Percentiles rank a stretch among this genome's conserved stretches.
Conservation (phyloP, 2,329 filamentous ascomycete species). For the Sporothrix curviconia region DNA sequence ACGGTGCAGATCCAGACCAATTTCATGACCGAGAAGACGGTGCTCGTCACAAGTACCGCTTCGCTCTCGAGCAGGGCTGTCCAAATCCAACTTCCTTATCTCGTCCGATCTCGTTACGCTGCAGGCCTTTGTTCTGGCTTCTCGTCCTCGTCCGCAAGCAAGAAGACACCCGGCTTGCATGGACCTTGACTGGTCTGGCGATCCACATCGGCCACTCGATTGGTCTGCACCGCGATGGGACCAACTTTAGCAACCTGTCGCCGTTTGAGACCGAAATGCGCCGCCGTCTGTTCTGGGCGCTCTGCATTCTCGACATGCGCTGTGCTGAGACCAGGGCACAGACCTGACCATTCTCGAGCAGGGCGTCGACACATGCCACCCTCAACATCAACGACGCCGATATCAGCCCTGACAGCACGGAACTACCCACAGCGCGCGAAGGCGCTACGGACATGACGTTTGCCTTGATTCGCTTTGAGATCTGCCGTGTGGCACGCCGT, state of each 20-base stretch:
- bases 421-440: constrained; percentile 39
- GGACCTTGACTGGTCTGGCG: constrained; percentile 58
- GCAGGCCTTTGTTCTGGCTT: constrained; percentile 56
- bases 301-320: constrained; percentile 54
- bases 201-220: constrained; percentile 49
- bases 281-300: constrained; percentile 55
- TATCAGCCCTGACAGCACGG: constrained; percentile 40
- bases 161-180: constrained; percentile 49
- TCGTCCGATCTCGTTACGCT: constrained; percentile 53
- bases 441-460: constrained; percentile 50
- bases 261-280: constrained; percentile 59
- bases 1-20: constrained; percentile 40
- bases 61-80: constrained; percentile 54
- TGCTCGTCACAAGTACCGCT: constrained; percentile 41
- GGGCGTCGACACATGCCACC: constrained; percentile 48
- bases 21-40: constrained; percentile 43
- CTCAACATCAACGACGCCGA: constrained; percentile 53
- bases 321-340: constrained; percentile 54
- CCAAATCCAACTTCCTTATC: constrained; percentile 55
- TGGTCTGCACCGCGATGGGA: constrained; percentile 53
- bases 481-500: constrained; percentile 34
- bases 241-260: constrained; percentile 43
- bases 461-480: constrained; percentile 37
- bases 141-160: constrained; percentile 47
- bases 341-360: constrained; percentile 40